Evolutionary conservation across 306 rosid genomes (phyloP), one percentile per base, ranked within the genome.

Genomic region (Sicyos baderoa): DNA sequence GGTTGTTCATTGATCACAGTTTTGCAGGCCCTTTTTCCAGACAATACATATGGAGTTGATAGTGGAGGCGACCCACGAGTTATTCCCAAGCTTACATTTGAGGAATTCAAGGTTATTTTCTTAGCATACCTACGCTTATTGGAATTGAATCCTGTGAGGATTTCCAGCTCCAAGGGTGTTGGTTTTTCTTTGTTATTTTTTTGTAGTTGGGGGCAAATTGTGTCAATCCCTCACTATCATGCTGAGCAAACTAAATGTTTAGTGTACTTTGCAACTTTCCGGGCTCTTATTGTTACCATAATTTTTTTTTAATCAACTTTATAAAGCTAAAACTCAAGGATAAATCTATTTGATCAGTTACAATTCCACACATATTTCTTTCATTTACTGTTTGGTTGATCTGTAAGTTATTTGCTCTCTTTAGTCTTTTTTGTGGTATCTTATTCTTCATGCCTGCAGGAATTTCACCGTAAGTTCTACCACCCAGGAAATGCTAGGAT

Each of bases 51-150:
- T 69, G 97, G 96, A 45, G 97, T 93, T 76, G 99, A 93, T 78
- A 90, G 99, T 12, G 99, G 99, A 76, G 99, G 99, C 17, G 99
- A 93, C 79, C 99, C 99, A 35, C 82, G 40, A 67, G 90, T 82
- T 78, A 93, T 93, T 81, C 99, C 99, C 55, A 90, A 84, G 61
- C 87, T 93, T 81, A 85, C 91, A 58, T 93, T 78, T 73, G 90
- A 90, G 73, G 89, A 88, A 76, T 93, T 93, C 78, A 88, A 90
- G 99, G 99, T 93, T 71, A 49, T 67, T 48, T 67, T 48, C 56
- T 45, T 67, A 25, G 45, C 72, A 67, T 48, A 48, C 55, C 49
- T 1, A 29, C 35, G 3, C 14, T 44, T 48, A 23, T 47, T 25
- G 16, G 9, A 22, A 47, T 47, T 47, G 42, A 45, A 42, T 29